Conservation (phyloP, 1,284 basidiomycete species). For the Mycosarcoma maydis region DNA sequence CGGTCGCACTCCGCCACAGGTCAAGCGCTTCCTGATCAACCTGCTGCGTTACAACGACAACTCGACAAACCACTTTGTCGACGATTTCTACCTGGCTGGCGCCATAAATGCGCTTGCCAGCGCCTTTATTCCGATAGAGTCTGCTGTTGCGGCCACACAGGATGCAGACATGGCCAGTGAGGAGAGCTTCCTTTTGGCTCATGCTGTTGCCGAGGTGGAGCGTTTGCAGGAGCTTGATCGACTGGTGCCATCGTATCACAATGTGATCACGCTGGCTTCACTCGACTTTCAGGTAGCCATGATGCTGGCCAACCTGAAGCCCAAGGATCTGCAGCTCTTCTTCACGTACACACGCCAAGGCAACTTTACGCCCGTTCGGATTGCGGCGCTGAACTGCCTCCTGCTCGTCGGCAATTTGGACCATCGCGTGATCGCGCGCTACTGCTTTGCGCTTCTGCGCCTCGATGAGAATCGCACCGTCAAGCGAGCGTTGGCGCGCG, state of each 20-base stretch:
- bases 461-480: conserved; percentile 84
- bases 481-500: conserved; percentile 85
- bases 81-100: conserved; percentile 88
- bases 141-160: conserved; percentile 33
- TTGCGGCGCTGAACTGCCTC: conserved; percentile 91
- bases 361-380: conserved; percentile 82
- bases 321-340: conserved; percentile 82
- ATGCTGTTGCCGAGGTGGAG: conserved; percentile 72
- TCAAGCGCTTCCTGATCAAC: conserved; percentile 90
- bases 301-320: conserved; percentile 72
- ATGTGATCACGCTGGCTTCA: conserved; percentile 85
- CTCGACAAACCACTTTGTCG: conserved; percentile 88
- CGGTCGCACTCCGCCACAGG: conserved; percentile 84
- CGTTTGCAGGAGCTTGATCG: conserved; percentile 93
- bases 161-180: conserved; percentile 52
- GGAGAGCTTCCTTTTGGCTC: conserved; percentile 48
- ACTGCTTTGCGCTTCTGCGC: conserved; percentile 87
- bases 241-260: conserved; percentile 92
- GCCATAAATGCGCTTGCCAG: conserved; percentile 84
- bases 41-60: conserved; percentile 94
- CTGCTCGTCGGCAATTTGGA: conserved; percentile 80
- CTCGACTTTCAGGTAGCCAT: conserved; percentile 58
- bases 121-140: conserved; percentile 72
- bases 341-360: conserved; percentile 85
- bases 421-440: conserved; percentile 77